Base-by-base conservation (phyloP, 352 stramenopile species). In the Phytophthora megakarya region DNA sequence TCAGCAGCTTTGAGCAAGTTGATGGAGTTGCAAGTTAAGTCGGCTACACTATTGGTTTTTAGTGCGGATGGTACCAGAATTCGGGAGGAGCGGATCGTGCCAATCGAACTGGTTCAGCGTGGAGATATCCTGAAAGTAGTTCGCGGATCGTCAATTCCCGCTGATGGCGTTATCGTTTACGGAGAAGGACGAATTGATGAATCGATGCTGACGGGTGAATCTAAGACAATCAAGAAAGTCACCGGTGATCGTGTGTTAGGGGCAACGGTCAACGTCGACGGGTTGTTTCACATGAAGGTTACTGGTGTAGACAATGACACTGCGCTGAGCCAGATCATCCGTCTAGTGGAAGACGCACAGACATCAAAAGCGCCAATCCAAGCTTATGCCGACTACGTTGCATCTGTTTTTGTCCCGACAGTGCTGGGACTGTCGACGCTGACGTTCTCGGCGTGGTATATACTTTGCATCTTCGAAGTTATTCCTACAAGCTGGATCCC, bases 311-410 rank as follows among this genome's bases (percentile, higher is more conserved):
- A 96, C 30, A 89, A 89, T 23, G 88, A 98, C 61, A 98, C 96
- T 12, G 88, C 96, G 13, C 58, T 99, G 30, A 95, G 96, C 42
- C 96, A 99, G 70, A 99, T 99, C 53, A 97, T 99, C 60, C 85
- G 90, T n/a, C 84, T 99, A 13, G 96, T 99, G 21, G 95, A 99
- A 73, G 90, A 98, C 25, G 98, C 98, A 3, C 98, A 99, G 84
- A 96, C 96, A 18, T 95, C 84, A 19, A 99, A 99, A 73, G 96
- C 97, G 23, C 95, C 97, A 22, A 99, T 99, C 60, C 97, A 99
- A 81, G 93, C 92, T 9, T 97, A 98, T 56, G 98, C 97, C 2
- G 98, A 99, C 83, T 93, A 93, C 48, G 76, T 99, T 48, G 92
- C 97, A 12, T 90, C 90, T 8, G 75, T 98, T 6, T 99, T 99